These are phyloP conservation scores for Suhomyces kilbournensis DNA, from an alignment of 805 yeast genomes.

Conservation along the genomic window DNA sequence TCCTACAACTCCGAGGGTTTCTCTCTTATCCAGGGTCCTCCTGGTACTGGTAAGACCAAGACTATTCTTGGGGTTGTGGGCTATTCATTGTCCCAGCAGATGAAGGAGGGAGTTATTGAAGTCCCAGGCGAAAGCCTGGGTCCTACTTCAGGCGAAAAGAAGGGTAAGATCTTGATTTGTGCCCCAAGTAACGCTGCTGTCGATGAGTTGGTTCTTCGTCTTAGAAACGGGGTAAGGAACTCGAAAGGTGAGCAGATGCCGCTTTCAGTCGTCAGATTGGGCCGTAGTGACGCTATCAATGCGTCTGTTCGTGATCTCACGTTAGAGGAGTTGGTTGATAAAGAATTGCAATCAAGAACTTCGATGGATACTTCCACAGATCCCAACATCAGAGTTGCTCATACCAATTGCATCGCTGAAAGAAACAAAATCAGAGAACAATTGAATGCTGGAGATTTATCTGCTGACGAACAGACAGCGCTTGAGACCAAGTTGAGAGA, in stretches of 20 bases:
- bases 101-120: slow-evolving; percentile 16
- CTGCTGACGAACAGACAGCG: slow-evolving; percentile 43
- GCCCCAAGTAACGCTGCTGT: slow-evolving; percentile 99
- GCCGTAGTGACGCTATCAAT: slow-evolving; percentile 85
- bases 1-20: slow-evolving; percentile 70
- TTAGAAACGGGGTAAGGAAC: slow-evolving; percentile 66
- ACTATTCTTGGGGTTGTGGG: slow-evolving; percentile 93
- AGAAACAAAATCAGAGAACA: slow-evolving; percentile 53
- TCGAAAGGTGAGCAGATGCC: slow-evolving; percentile 49
- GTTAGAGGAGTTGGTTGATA: slow-evolving; percentile 80
- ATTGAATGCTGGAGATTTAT: slow-evolving; percentile 24
- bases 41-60: slow-evolving; percentile 95
- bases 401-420: slow-evolving; percentile 50
- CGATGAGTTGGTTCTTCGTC: slow-evolving; percentile 85
- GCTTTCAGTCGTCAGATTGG: slow-evolving; percentile 81
- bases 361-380: slow-evolving; percentile 38
- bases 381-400: slow-evolving; percentile 48
- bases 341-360: slow-evolving; percentile 41
- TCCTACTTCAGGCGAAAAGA: slow-evolving; percentile 16
- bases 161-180: slow-evolving; percentile 72
- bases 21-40: slow-evolving; percentile 95
- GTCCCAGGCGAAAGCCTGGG: slow-evolving; percentile 11
- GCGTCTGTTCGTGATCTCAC: slow-evolving; percentile 78
- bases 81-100: slow-evolving; percentile 50
- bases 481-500: slow-evolving; percentile 52